Evolutionary conservation across 495 filamentous ascomycete species (phyloP).

Genomic region (Lasiosphaeria miniovina): DNA sequence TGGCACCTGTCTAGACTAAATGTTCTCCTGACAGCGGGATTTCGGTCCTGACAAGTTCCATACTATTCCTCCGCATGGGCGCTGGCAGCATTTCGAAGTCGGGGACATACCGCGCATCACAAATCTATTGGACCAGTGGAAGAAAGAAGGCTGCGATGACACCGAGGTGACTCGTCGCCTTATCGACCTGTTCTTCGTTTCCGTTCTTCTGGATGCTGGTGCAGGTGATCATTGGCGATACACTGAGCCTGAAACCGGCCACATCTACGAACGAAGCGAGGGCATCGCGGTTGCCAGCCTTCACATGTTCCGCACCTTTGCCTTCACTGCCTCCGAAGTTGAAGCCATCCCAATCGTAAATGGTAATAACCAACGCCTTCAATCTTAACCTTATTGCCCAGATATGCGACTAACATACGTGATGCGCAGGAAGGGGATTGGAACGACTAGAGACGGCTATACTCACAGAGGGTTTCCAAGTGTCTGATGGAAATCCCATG

Average conservation of each 20-base stretch:
- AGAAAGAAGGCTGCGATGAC: conserved; percentile 37
- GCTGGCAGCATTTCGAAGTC: conserved; percentile 71
- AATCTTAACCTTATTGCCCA: too few relatives aligned
- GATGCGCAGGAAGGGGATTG: conserved; percentile 6
- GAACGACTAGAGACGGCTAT: neutral
- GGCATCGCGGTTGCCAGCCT: conserved; percentile 58
- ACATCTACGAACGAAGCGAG: conserved; percentile 51
- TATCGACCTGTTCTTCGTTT: conserved; percentile 67
- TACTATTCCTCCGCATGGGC: conserved; percentile 57
- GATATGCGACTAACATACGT: too few relatives aligned
- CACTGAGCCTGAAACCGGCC: conserved; percentile 47
- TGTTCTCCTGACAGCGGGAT: too few relatives aligned
- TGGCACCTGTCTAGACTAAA: too few relatives aligned
- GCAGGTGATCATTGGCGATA: conserved; percentile 62
- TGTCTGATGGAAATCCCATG: conserved; percentile 48
- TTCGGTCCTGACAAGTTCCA: conserved; percentile 52
- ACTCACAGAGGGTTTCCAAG: conserved; percentile 39
- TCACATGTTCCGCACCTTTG: conserved; percentile 57
- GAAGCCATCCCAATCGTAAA: conserved; percentile 17
- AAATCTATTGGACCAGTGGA: conserved; percentile 52
- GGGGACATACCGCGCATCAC: conserved; percentile 65
- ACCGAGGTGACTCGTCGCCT: conserved; percentile 62
- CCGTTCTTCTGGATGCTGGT: conserved; percentile 66
- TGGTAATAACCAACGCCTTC: too few relatives aligned
- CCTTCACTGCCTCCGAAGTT: conserved; percentile 15